phyloP scores from a whole-genome alignment of 2,329 filamentous ascomycete species.

The Nothopassalora personata region DNA sequence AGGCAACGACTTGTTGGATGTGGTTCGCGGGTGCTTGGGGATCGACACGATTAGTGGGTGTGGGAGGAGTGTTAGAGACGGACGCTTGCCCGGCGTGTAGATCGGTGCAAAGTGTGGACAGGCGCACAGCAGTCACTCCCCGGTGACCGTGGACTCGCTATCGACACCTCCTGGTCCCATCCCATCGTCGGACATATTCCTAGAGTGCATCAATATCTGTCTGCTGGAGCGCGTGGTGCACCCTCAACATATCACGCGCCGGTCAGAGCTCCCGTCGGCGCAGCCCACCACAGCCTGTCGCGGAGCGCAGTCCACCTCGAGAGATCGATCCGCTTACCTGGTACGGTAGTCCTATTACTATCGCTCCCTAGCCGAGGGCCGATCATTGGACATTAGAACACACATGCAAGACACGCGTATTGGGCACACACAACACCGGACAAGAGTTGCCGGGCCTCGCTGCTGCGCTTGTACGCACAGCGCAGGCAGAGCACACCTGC shows the following conservation, averaged over 20 bases:
- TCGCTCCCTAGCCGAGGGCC: neutral
- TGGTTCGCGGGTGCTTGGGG: neutral
- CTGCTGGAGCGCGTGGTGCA: neutral
- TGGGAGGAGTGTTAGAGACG: neutral
- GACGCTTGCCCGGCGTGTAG: neutral
- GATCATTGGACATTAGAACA: neutral
- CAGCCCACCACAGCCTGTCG: neutral
- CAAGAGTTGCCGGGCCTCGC: neutral
- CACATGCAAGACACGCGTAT: neutral
- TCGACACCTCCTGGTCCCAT: neutral
- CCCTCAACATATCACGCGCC: neutral
- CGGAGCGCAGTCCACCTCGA: neutral
- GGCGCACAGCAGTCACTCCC: neutral
- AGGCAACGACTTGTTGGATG: neutral
- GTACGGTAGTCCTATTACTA: neutral
- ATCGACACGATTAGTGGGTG: too few species aligned
- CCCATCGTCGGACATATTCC: neutral
- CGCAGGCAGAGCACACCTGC: neutral
- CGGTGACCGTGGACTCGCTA: neutral
- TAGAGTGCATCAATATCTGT: neutral
- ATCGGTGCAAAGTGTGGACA: neutral
- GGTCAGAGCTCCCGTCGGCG: neutral
- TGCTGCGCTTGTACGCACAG: neutral
- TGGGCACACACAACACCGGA: neutral
- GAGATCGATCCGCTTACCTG: neutral